Evolutionary conservation across 1,284 basidiomycete species (phyloP).

Genomic region (Cryptococcus sp.): DNA sequence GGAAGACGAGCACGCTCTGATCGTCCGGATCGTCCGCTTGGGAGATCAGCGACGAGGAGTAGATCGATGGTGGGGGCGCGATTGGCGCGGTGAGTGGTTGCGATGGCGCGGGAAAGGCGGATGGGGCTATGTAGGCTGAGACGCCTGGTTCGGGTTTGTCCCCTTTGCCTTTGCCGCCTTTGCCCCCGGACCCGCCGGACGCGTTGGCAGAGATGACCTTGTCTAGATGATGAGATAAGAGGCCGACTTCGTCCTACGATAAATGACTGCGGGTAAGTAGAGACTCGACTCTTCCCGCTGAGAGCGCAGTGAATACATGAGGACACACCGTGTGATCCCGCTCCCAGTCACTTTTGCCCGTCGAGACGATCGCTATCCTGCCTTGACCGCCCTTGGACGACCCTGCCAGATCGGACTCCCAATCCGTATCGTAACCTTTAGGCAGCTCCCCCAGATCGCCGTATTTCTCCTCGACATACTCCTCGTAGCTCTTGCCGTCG

Average conservation of each 20-base stretch:
- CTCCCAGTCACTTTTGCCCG: slow-evolving; percentile 83
- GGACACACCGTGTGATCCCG: slow-evolving; percentile 63
- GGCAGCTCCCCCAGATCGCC: slow-evolving; percentile 73
- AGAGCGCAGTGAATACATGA: not conserved
- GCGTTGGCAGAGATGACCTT: slow-evolving; percentile 21
- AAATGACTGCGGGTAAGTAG: not conserved
- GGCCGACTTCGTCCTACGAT: slow-evolving; percentile 24
- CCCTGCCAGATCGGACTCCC: slow-evolving; percentile 75
- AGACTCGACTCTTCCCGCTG: too few relatives aligned
- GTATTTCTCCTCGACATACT: slow-evolving; percentile 39
- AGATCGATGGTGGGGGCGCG: slow-evolving; percentile 57
- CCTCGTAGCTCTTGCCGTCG: slow-evolving; percentile 40
- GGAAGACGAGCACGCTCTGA: slow-evolving; percentile 76
- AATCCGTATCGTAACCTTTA: slow-evolving; percentile 70
- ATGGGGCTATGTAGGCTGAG: slow-evolving; percentile 38
- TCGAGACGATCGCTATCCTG: slow-evolving; percentile 81
- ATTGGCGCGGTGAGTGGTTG: slow-evolving; percentile 23
- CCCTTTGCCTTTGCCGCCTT: not conserved
- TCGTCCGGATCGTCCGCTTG: slow-evolving; percentile 67
- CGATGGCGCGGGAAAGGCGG: slow-evolving; percentile 34
- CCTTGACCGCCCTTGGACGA: slow-evolving; percentile 77
- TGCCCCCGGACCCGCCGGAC: not conserved
- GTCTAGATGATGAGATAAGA: slow-evolving; percentile 29
- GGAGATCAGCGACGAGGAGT: slow-evolving; percentile 79
- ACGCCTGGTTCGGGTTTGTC: slow-evolving; percentile 35